Percentiles rank a stretch among this genome's conserved stretches.
phyloP scores from a whole-genome alignment of 371 early-diverging fungal species.

The Lichtheimia hyalospora region DNA sequence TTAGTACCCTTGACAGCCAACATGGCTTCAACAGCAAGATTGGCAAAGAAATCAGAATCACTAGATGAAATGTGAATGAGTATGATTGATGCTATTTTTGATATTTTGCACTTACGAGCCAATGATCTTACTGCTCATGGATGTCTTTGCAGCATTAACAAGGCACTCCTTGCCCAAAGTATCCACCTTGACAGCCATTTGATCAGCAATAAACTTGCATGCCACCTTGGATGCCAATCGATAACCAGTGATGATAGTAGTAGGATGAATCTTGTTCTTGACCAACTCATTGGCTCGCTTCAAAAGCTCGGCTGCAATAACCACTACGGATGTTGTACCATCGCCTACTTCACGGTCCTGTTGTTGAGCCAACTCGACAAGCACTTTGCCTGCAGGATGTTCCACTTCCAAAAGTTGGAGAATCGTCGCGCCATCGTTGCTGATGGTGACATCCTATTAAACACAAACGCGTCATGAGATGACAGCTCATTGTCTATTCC shows the following conservation, averaged over 20 bases:
- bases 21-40: conserved; percentile 96
- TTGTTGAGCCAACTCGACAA: conserved; percentile 98
- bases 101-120: conserved; percentile 63
- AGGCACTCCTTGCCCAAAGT: conserved; percentile 90
- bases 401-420: conserved; percentile 96
- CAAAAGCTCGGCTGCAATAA: conserved; percentile 98
- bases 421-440: conserved; percentile 99
- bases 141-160: conserved; percentile 97
- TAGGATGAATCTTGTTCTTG: conserved; percentile 98
- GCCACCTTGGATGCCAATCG: conserved; percentile 98
- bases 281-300: conserved; percentile 97
- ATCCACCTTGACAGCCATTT: conserved; percentile 95
- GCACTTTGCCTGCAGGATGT: conserved; percentile 97
- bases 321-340: conserved; percentile 99
- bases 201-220: conserved; percentile 96
- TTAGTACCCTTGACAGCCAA: conserved; percentile 89
- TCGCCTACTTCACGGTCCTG: conserved; percentile 99
- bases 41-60: conserved; percentile 95
- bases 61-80: conserved; percentile 30
- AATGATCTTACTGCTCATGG: conserved; percentile 99
- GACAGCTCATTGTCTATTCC: neutral
- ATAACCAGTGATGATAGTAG: conserved; percentile 98
- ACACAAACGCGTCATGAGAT: neutral
- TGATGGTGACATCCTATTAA: conserved; percentile 96
- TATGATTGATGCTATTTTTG: neutral